These are phyloP conservation scores for Fusarium sp. DNA, from an alignment of 2,329 filamentous ascomycete species.

Conservation along the genomic window DNA sequence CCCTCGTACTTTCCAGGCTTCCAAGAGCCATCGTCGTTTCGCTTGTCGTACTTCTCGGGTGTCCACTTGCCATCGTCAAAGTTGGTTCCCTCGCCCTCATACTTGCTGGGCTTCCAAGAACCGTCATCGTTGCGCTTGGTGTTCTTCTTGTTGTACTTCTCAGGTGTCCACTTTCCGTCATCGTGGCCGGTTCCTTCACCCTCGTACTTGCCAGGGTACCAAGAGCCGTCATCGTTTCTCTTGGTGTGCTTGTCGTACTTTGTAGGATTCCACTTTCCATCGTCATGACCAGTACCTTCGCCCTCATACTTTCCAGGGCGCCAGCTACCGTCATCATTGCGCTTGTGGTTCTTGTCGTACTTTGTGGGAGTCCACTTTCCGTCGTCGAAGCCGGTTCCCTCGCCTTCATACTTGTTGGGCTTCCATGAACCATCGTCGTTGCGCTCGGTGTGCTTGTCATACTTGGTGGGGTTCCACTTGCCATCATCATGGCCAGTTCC, in stretches of 20 bases:
- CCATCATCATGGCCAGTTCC: constrained; percentile 11
- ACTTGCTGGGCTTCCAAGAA: constrained; percentile 1
- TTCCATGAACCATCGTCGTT: constrained; percentile 13
- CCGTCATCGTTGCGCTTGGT: constrained; percentile 1
- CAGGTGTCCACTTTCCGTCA: constrained; percentile 9
- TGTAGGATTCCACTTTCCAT: constrained; percentile 3
- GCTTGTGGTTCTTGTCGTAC: constrained; percentile 1
- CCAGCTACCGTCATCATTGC: constrained; percentile 9
- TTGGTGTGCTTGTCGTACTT: background rate
- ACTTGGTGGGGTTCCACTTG: constrained; percentile 1
- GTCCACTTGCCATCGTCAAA: constrained; percentile 15
- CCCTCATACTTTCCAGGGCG: constrained; percentile 7
- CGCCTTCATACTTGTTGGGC: constrained; percentile 26
- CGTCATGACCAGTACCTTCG: background rate
- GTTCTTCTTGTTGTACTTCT: constrained; percentile 7
- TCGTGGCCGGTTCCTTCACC: constrained; percentile 11
- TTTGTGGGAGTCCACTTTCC: constrained; percentile 10
- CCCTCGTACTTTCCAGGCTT: constrained; percentile 10
- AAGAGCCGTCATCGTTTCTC: constrained; percentile 9
- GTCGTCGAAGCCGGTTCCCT: constrained; percentile 8
- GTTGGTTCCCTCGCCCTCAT: constrained; percentile 1
- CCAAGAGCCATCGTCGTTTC: constrained; percentile 27
- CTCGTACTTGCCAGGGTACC: constrained; percentile 27
- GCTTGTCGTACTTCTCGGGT: background rate
- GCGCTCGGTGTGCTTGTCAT: background rate